Percentiles rank a stretch among this genome's conserved stretches.
Evolutionary conservation across 305 asterid species (phyloP).

Genomic region (Fraxinus albicans): DNA sequence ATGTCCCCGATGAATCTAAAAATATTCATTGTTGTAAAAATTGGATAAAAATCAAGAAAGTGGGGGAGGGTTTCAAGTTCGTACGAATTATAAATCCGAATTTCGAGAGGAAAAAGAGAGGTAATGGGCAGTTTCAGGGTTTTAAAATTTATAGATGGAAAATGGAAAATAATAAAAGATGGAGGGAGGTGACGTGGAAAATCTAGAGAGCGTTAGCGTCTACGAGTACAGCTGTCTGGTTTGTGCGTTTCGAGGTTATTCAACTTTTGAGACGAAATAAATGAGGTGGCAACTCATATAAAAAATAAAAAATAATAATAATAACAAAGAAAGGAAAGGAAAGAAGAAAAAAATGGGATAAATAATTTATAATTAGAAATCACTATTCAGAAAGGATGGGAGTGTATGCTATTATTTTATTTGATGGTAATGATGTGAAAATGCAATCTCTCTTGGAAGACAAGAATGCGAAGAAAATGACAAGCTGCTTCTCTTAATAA

Average conservation of each 20-base stretch:
- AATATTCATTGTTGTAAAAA: constrained; percentile 55
- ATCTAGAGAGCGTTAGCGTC: constrained; percentile 14
- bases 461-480: neutral
- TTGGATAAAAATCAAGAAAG: neutral
- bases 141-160: neutral
- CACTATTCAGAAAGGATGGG: too few species aligned
- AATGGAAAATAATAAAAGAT: neutral
- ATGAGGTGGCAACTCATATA: neutral
- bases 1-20: constrained; percentile 93
- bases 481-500: neutral
- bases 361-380: neutral
- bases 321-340: neutral
- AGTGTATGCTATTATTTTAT: neutral
- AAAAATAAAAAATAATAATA: too few species aligned
- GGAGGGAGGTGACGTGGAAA: constrained; percentile 33
- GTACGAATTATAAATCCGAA: neutral
- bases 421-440: neutral
- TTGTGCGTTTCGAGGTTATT: neutral
- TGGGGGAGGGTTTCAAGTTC: neutral
- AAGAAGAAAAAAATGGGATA: neutral
- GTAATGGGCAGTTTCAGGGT: constrained; percentile 7
- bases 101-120: neutral
- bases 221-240: constrained; percentile 13
- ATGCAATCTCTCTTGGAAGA: neutral
- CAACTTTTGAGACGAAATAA: neutral